Percentiles rank a stretch among this genome's conserved stretches.
Evolutionary conservation across 345 rosid genomes (phyloP).

Genomic region (Eucalyptus rudis): DNA sequence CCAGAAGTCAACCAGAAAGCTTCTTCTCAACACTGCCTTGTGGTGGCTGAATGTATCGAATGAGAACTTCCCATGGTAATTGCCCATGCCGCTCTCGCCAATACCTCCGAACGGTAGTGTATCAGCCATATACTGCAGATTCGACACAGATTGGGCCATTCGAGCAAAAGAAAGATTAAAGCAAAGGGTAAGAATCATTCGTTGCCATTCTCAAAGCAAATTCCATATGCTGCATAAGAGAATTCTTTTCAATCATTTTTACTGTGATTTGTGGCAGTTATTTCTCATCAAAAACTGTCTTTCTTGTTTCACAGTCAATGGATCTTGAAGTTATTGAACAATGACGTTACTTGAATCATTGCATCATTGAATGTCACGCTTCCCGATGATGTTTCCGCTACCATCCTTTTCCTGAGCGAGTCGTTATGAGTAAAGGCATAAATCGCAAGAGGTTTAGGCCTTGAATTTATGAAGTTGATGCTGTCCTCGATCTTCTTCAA

Average conservation of each 20-base stretch:
- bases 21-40: conserved; percentile 29
- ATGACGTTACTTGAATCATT: conserved; percentile 30
- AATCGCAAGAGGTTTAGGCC: conserved; percentile 63
- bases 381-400: conserved; percentile 60
- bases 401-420: conserved; percentile 11
- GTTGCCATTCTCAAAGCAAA: neutral
- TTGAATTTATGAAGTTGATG: conserved; percentile 39
- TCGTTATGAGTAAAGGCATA: conserved; percentile 64
- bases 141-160: neutral
- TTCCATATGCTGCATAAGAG: neutral
- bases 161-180: neutral
- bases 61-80: conserved; percentile 55
- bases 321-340: neutral
- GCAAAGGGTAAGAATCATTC: neutral
- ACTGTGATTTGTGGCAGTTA: neutral
- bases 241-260: neutral
- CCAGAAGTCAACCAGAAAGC: conserved; percentile 45
- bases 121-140: conserved; percentile 35
- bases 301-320: neutral
- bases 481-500: conserved; percentile 65
- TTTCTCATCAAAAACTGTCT: neutral
- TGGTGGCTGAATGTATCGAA: conserved; percentile 48
- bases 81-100: conserved; percentile 52
- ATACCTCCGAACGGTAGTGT: conserved; percentile 57
- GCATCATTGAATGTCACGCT: conserved; percentile 52